Evolutionary conservation across 768 basidiomycete genomes (phyloP), one percentile per base, ranked within the genome.

Genomic region (Stropharia rugosoannulata): DNA sequence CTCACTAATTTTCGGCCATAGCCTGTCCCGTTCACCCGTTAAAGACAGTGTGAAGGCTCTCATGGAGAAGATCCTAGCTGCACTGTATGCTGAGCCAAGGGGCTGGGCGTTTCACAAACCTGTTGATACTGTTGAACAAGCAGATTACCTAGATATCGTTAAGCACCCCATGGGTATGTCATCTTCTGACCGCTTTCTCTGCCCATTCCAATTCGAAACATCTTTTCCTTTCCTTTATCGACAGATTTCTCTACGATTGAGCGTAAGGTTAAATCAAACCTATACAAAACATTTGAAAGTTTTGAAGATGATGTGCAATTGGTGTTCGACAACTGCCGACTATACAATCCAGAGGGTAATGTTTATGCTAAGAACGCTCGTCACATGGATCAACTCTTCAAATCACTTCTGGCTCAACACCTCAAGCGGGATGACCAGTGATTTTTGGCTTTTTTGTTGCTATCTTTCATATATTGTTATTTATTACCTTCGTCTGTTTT

Each of bases 71-170:
- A 80, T 87, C 8, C 80, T 68, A 35, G 36, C 37, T 18, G 63
- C 64, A 32, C 55, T 68, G 49, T 49, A 55, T 19, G 55, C 56
- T 16, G 62, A 68, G 37, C 59, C 65, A 12, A 66, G 83, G 39
- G 83, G 90, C 1, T 99, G 97, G 95, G 84, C 97, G 5, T 99
- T 98, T 73, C 73, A 78, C 29, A 68, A 78, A 50, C 94, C 97
- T 3, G 95, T 98, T 42, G 86, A 87, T 60, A 75, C 70, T 2
- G 82, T 83, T 5, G 89, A 93, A 57, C 95, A 95, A 5, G 69
- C 79, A 5, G 95, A 98, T 66, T 99, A 99, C 64, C 90, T 93
- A 69, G 87, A 93, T 18, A 83, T 95, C 46, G 86, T 98, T 66
- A 87, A 85, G 62, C 74, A 85, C 55, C 97, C 97, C 2, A 98